Conservation (phyloP, 73 alveolate genomes). For the Diophrys sp. region DNA sequence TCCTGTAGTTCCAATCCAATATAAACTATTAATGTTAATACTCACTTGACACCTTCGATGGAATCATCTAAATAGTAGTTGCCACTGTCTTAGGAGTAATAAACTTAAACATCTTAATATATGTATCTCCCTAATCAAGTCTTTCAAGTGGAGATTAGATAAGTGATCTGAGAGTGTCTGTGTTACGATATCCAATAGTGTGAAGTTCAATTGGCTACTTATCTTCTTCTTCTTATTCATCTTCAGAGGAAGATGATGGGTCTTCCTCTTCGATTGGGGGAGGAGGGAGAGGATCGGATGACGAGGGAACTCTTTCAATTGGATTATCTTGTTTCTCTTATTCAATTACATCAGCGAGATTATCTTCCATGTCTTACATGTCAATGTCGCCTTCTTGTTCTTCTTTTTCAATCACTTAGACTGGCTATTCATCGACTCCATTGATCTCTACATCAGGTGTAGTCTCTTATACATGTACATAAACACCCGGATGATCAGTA, state of each 20-base stretch:
- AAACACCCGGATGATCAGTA: background rate
- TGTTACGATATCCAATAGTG: background rate
- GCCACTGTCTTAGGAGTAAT: background rate
- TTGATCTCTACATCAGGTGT: background rate
- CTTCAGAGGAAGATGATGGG: background rate
- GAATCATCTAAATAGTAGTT: background rate
- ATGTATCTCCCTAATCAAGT: background rate
- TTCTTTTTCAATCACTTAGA: background rate
- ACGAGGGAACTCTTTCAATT: too few relatives aligned
- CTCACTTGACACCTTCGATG: conserved; percentile 59
- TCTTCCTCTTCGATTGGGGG: background rate
- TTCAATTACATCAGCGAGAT: background rate
- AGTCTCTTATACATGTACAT: background rate
- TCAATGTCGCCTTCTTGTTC: background rate
- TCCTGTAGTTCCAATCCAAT: too few relatives aligned
- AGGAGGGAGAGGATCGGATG: too few relatives aligned
- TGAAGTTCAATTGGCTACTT: background rate
- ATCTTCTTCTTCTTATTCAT: background rate
- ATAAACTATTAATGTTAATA: too few relatives aligned
- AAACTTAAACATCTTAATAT: background rate
- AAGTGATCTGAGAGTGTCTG: background rate
- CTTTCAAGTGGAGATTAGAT: background rate
- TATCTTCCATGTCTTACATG: background rate
- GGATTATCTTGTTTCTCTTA: too few relatives aligned
- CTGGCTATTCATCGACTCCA: background rate